phyloP scores from a whole-genome alignment of 2,329 filamentous ascomycete species.

The Mycosphaerella sp. region DNA sequence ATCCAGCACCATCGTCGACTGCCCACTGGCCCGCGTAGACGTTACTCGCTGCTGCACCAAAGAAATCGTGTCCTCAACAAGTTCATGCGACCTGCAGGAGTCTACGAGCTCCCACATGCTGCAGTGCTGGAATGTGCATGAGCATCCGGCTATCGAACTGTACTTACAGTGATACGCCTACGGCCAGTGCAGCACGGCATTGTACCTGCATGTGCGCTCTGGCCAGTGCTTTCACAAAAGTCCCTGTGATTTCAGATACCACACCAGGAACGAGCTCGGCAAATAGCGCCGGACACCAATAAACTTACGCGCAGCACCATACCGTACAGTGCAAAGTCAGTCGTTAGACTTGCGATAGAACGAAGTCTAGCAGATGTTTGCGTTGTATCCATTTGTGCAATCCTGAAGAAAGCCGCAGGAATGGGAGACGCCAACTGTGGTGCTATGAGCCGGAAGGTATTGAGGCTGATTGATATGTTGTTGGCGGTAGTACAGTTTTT shows the following conservation, averaged over 20 bases:
- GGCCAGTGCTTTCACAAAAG: neutral
- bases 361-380: neutral
- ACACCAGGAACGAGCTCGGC: neutral
- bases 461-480: too few relatives aligned
- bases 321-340: neutral
- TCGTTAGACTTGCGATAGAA: neutral
- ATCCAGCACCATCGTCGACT: neutral
- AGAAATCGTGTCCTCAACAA: neutral
- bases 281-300: neutral
- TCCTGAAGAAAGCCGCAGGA: neutral
- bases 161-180: neutral
- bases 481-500: too few relatives aligned
- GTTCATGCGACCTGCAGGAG: slow-evolving; percentile 5
- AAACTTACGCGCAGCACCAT: slow-evolving; percentile 6
- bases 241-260: slow-evolving; percentile 1
- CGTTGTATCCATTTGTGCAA: neutral
- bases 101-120: neutral
- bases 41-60: neutral
- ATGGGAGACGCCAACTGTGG: neutral
- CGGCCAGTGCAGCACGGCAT: neutral
- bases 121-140: neutral
- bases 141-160: too few relatives aligned
- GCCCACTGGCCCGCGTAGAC: neutral
- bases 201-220: slow-evolving; percentile 1
- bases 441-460: neutral